Evolutionary conservation across 257 asterid species (phyloP).

Genomic region (Agastache rugosa): DNA sequence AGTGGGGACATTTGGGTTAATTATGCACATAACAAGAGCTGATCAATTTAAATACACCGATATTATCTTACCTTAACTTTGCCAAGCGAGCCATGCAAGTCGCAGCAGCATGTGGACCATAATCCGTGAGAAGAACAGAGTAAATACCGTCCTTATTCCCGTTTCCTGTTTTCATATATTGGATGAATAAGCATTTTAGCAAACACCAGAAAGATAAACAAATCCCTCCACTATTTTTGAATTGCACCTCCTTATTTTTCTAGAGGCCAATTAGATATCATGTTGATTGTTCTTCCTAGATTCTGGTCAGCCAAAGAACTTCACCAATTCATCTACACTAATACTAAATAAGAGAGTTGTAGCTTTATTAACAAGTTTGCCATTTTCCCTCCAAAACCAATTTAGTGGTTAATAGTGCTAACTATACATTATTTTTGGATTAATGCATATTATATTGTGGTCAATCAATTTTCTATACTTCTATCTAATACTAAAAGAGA

Average conservation of each 20-base stretch:
- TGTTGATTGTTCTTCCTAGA: background rate
- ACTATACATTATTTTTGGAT: too few species aligned
- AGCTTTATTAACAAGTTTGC: too few species aligned
- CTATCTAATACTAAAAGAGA: too few species aligned
- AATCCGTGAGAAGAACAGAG: slow-evolving; percentile 94
- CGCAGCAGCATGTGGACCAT: slow-evolving; percentile 85
- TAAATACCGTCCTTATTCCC: slow-evolving; percentile 95
- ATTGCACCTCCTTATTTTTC: slow-evolving; percentile 15
- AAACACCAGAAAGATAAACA: slow-evolving; percentile 17
- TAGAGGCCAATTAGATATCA: slow-evolving; percentile 20
- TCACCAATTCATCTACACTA: too few species aligned
- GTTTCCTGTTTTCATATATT: slow-evolving; percentile 68
- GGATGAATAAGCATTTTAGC: slow-evolving; percentile 22
- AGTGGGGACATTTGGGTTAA: slow-evolving; percentile 1
- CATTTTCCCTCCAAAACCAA: too few species aligned
- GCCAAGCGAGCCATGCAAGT: slow-evolving; percentile 97
- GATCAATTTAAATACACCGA: slow-evolving; percentile 24
- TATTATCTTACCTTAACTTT: slow-evolving; percentile 71
- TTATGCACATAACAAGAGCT: slow-evolving; percentile 21
- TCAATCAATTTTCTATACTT: too few species aligned
- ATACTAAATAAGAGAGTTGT: too few species aligned
- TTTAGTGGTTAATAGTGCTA: too few species aligned
- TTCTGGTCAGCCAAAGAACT: background rate
- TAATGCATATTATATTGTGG: too few species aligned
- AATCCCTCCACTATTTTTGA: slow-evolving; percentile 4